Evolutionary conservation across 331 rosid genomes (phyloP).

Genomic region (Arachis monticola): DNA sequence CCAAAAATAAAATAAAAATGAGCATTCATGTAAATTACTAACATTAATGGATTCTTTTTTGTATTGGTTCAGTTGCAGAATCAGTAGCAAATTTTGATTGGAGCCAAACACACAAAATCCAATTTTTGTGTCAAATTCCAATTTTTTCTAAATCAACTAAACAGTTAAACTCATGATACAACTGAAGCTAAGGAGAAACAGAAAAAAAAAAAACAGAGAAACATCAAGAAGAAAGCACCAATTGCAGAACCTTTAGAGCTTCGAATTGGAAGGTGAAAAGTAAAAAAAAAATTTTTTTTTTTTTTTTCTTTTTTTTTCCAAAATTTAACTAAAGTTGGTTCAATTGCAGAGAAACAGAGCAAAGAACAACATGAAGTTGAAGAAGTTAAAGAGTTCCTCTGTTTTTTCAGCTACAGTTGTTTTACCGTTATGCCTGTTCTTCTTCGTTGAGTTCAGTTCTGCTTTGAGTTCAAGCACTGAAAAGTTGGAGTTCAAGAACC

Average conservation of each 20-base stretch:
- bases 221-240: background rate
- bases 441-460: slow-evolving; percentile 52
- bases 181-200: slow-evolving; percentile 34
- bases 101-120: slow-evolving; percentile 6
- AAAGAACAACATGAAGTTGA: slow-evolving; percentile 25
- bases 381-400: background rate
- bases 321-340: background rate
- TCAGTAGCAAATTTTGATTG: background rate
- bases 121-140: slow-evolving; percentile 14
- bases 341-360: slow-evolving; percentile 34
- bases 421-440: slow-evolving; percentile 54
- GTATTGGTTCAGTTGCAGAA: slow-evolving; percentile 5
- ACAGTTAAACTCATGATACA: slow-evolving; percentile 16
- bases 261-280: background rate
- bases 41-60: slow-evolving; percentile 13
- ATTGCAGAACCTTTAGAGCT: background rate
- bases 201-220: background rate
- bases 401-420: background rate
- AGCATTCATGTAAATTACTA: slow-evolving; percentile 25
- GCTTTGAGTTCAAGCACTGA: slow-evolving; percentile 58
- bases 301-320: slow-evolving; percentile 2
- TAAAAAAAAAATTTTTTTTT: background rate
- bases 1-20: too few species aligned
- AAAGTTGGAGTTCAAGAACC: slow-evolving; percentile 44
- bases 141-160: slow-evolving; percentile 23